Base-by-base conservation (phyloP, 129 eudicot species). In the Rutidosis leptorrhynchoides region DNA sequence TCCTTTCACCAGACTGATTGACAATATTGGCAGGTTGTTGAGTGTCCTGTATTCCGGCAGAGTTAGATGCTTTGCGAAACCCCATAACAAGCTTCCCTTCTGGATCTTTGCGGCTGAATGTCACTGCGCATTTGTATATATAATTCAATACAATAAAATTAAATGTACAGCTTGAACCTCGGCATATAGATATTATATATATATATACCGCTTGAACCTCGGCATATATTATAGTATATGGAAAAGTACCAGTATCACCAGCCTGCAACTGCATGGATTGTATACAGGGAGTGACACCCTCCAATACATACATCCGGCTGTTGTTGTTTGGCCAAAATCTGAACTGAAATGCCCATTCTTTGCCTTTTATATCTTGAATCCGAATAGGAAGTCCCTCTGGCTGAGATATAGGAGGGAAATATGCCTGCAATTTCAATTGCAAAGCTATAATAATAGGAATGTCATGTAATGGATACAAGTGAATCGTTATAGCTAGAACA, bases 201-300 rank as follows among this genome's bases (percentile, higher is more conserved):
- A n/a, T n/a, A n/a, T n/a, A n/a, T n/a, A n/a, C n/a, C n/a, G n/a
- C n/a, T n/a, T n/a, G n/a, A n/a, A n/a, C n/a, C n/a, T n/a, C n/a
- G n/a, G n/a, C n/a, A n/a, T n/a, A n/a, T n/a, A n/a, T n/a, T n/a
- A n/a, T n/a, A n/a, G n/a, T n/a, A n/a, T n/a, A n/a, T n/a, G n/a
- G n/a, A n/a, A n/a, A n/a, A n/a, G n/a, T 83, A 93, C 98, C 98
- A 15, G 96, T 93, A 79, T 93, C 98, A 46, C 98, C 96, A 17
- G 98, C 98, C 62, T 93, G 92, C 69, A 93, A 77, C 78, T 93
- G 95, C 98, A 93, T 93, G 2, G 96, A 93, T 64, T 93, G 98
- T 71, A 93, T 93, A 85, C 98, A 93, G 64, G 98, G 98, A 53
- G 98, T 93, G 17, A 93, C 98, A 77, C 98, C 98, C 82, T 93